phyloP scores from a whole-genome alignment of 345 rosid species.

The Arabis alpina region DNA sequence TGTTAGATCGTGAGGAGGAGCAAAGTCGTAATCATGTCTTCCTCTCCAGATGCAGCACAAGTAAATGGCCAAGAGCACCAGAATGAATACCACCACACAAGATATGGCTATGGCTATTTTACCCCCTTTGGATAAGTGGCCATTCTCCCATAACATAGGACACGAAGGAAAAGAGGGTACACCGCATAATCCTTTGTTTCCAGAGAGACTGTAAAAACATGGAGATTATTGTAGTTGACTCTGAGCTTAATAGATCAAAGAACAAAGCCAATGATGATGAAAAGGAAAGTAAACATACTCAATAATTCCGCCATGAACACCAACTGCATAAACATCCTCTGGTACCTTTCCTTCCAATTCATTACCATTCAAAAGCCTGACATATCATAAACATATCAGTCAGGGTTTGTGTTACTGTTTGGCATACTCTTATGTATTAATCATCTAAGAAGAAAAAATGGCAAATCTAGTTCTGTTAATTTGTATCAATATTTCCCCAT shows the following conservation, averaged over 20 bases:
- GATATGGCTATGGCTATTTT: constrained; percentile 73
- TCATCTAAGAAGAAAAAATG: too few relatives aligned
- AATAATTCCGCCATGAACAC: constrained; percentile 91
- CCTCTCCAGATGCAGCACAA: constrained; percentile 68
- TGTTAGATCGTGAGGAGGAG: constrained; percentile 84
- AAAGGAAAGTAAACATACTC: constrained; percentile 57
- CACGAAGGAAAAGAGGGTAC: constrained; percentile 75
- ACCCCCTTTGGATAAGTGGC: constrained; percentile 80
- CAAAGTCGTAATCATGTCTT: constrained; percentile 86
- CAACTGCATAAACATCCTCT: constrained; percentile 81
- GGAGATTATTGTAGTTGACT: neutral
- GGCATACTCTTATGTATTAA: too few relatives aligned
- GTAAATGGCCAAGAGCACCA: constrained; percentile 54
- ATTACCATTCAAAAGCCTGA: constrained; percentile 73
- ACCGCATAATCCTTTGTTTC: constrained; percentile 93
- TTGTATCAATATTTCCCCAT: neutral
- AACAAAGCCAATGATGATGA: neutral
- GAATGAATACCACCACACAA: constrained; percentile 49
- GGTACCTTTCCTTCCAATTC: constrained; percentile 83
- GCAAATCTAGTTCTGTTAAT: neutral
- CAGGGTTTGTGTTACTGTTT: neutral
- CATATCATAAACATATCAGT: constrained; percentile 21
- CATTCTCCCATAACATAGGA: constrained; percentile 84
- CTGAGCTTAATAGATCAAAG: constrained; percentile 8
- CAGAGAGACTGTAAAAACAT: constrained; percentile 68